phyloP scores from a whole-genome alignment of 148 eudicot species.

The Vaccinium vitisidaea region DNA sequence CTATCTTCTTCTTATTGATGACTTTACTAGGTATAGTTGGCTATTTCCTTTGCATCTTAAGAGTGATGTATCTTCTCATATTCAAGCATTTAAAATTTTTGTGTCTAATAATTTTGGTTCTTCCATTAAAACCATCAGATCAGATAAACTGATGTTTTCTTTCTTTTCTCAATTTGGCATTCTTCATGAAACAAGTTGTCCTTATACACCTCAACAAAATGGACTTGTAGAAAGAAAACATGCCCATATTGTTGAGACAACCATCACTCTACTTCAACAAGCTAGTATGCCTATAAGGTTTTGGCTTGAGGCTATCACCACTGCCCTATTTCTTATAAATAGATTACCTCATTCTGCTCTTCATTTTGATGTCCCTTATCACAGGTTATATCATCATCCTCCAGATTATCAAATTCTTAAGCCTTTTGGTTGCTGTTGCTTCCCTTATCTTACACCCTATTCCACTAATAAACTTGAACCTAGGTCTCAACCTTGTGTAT shows the following conservation, averaged over 20 bases:
- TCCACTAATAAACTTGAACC: not conserved
- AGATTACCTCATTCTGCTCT: not conserved
- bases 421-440: not conserved
- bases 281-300: not conserved
- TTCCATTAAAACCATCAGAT: not conserved
- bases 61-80: not conserved
- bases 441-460: not conserved
- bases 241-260: not conserved
- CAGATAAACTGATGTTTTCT: rapidly evolving
- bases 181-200: not conserved
- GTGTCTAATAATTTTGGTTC: not conserved
- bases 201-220: not conserved
- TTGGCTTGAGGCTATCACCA: not conserved
- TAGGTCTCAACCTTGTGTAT: not conserved
- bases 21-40: not conserved
- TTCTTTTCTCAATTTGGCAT: not conserved
- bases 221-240: not conserved
- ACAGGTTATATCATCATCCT: not conserved
- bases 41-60: not conserved
- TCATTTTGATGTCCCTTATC: not conserved
- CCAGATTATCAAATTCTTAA: not conserved
- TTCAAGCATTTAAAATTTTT: not conserved
- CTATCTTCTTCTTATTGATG: not conserved
- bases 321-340: not conserved
- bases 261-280: not conserved